Percentiles rank a stretch among this genome's conserved stretches.
Evolutionary conservation across 2,329 filamentous ascomycete genomes (phyloP).

Genomic region (Colletotrichum aenigma): DNA sequence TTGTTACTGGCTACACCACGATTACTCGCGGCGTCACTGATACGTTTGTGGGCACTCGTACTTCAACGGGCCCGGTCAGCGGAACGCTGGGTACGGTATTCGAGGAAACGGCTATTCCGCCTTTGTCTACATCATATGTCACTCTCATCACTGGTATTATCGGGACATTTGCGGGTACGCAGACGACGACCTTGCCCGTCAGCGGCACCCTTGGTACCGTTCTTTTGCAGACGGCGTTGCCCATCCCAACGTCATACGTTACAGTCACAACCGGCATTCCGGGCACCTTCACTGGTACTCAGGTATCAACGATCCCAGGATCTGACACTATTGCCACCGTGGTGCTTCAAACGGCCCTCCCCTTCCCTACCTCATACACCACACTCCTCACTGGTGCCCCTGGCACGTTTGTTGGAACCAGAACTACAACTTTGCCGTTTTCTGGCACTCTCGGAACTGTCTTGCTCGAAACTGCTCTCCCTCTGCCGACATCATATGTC

Average conservation of each 20-base stretch:
- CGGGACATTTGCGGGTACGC: neutral
- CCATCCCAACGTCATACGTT: neutral
- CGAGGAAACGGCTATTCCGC: neutral
- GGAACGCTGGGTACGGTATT: neutral
- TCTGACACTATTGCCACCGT: neutral
- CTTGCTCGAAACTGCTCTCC: neutral
- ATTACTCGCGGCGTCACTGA: neutral
- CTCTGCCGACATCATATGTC: neutral
- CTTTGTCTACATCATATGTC: neutral
- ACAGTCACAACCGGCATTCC: neutral
- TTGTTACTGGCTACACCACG: neutral
- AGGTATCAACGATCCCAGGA: neutral
- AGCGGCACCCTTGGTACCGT: neutral
- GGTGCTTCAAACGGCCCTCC: neutral
- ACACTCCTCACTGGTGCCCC: neutral
- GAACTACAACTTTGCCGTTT: neutral
- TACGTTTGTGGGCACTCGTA: neutral
- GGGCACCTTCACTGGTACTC: neutral
- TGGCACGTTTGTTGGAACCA: neutral
- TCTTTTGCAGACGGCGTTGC: neutral
- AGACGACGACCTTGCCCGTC: neutral
- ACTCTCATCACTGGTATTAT: neutral
- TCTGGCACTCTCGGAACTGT: neutral
- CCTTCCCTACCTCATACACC: neutral
- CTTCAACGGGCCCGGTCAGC: neutral